Evolutionary conservation across 192 early-diverging fungal genomes (phyloP), one percentile per base, ranked within the genome.

Genomic region (Coemansia biformis): DNA sequence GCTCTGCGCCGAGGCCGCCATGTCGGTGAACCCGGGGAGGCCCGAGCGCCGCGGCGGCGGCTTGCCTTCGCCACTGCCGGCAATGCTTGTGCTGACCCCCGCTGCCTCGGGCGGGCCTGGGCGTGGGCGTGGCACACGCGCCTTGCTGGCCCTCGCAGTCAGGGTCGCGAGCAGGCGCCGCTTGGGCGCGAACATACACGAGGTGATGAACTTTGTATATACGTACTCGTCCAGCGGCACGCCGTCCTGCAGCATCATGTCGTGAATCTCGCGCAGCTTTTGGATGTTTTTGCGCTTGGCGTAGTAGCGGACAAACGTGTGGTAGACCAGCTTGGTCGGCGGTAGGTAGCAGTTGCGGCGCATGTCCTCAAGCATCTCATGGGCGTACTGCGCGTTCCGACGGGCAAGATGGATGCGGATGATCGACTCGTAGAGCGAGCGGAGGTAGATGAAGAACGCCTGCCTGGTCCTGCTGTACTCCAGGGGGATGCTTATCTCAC

Each of bases 261-360:
- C 54, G 23, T 66, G 57, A 14, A 66, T 51, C 42, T 63, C 63
- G 19, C 59, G 52, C 21, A 74, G 44, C 21, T 51, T 40, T 26
- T 32, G 38, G 19, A 74, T 66, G 29, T 66, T 44, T 33, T 74
- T 74, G 29, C 70, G 70, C 46, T 74, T 74, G 2, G 70, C 37
- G 29, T 74, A 54, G 51, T 46, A 74, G 32, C 63, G 57, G 21
- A 74, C 43, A 58, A 74, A 74, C 51, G 50, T 57, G 18, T 40
- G 35, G 48, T 66, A 74, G 9, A 51, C 39, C 43, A 24, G 51
- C 15, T 46, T 51, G 4, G 70, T 55, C 1, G 70, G 70, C 22
- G 70, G 63, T 42, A 74, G 43, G 35, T 74, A 66, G 42, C 63
- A 62, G 44, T 49, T 74, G n/a, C 57, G 46, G 32, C 70, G 70